Evolutionary conservation across 345 rosid genomes (phyloP).

Genomic region (Eucalyptus paniculata): DNA sequence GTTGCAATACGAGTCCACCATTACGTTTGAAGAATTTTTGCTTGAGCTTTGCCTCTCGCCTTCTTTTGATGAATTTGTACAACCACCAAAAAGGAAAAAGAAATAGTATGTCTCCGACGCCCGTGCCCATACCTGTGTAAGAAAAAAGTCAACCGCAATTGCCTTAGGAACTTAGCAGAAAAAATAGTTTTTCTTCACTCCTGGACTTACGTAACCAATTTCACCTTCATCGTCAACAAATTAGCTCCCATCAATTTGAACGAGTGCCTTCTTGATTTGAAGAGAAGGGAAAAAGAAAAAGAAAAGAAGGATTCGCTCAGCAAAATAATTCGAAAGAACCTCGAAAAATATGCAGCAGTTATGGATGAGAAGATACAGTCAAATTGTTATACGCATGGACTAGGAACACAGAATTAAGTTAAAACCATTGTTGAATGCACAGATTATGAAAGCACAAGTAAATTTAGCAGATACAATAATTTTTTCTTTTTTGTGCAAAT

Average conservation of each 20-base stretch:
- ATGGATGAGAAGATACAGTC: not conserved
- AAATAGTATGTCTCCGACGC: not conserved
- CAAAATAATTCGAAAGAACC: not conserved
- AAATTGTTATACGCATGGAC: not conserved
- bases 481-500: not conserved
- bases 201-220: too few species aligned
- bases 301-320: too few species aligned
- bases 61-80: not conserved
- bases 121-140: not conserved
- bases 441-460: not conserved
- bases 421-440: not conserved
- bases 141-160: too few species aligned
- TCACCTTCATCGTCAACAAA: too few species aligned
- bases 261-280: too few species aligned
- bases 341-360: not conserved
- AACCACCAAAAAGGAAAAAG: not conserved
- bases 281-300: too few species aligned
- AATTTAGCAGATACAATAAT: not conserved
- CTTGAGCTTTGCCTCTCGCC: not conserved
- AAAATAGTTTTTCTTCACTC: too few species aligned
- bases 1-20: not conserved
- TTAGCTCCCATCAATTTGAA: too few species aligned
- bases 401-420: not conserved
- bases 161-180: too few species aligned
- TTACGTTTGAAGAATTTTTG: not conserved